Base-by-base conservation (phyloP, 2,329 filamentous ascomycete species). In the Monosporascus sp. region DNA sequence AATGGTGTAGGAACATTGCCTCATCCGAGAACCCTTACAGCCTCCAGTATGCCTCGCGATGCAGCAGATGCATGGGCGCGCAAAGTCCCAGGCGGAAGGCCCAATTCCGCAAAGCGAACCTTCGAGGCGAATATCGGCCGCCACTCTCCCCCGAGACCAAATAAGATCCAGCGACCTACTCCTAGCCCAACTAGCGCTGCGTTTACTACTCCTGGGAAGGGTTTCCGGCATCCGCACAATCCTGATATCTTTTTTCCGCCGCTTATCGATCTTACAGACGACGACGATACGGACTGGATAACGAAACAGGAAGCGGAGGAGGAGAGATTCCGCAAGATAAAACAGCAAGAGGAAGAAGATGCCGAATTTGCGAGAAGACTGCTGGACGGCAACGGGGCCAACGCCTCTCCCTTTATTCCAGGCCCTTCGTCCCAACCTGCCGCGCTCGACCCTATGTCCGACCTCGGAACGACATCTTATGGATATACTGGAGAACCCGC, bases 251-350 rank as follows among this genome's bases (percentile, higher is more conserved):
- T 50, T 44, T 64, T 68, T 20, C 22, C 14, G 22, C 15, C 22
- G 24, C 51, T 74, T 37, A 73, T 75, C 51, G 73, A 76, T 60
- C 68, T 76, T 60, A 76, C 72, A 68, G 61, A 66, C 25, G 59
- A 62, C n/a, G 60, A 61, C 25, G 58, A 62, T 17, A 59, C 60
- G 14, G 50, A 60, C 8, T 44, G 55, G 50, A 57, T 69, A 22
- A 63, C 60, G 18, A 39, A 48, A 14, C 52, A 58, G 27, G 69
- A 68, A 56, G 66, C 70, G 38, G 70, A 72, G 60, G 68, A 71
- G 50, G 60, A 72, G 37, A 59, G 75, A 44, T 58, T 65, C 9
- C 58, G 71, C 49, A 71, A 74, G 25, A 66, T 67, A 50, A 69
- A 67, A 39, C 60, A 66, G 50, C 68, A 66, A 38, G 65, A 67